Evolutionary conservation across 73 alveolate genomes (phyloP).

Genomic region (Tetrahymena elliotti): DNA sequence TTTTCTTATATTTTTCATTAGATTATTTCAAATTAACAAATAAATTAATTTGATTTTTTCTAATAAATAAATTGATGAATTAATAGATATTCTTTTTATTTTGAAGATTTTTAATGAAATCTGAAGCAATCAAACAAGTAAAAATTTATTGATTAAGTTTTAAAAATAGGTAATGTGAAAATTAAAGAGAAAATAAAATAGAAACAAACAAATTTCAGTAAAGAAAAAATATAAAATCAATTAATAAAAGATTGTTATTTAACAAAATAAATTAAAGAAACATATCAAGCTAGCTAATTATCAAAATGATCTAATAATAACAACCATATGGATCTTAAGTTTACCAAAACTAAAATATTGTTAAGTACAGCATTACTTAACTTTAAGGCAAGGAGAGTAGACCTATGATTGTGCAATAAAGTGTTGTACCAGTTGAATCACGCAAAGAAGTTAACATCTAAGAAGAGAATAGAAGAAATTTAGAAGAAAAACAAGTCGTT

Average conservation of each 20-base stretch:
- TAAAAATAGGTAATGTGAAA: neutral
- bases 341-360: neutral
- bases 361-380: neutral
- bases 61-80: neutral
- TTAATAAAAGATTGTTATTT: neutral
- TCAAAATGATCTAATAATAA: neutral
- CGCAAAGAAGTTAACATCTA: neutral
- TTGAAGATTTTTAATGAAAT: neutral
- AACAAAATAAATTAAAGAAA: neutral
- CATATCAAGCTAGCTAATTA: neutral
- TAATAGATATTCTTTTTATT: neutral
- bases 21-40: neutral
- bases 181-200: neutral
- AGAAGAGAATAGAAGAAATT: constrained; percentile 2
- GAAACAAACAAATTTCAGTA: neutral
- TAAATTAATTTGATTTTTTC: neutral
- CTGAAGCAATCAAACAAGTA: neutral
- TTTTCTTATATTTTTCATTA: neutral
- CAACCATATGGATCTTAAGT: neutral
- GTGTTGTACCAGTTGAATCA: neutral
- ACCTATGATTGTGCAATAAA: neutral
- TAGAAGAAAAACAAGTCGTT: constrained; percentile 17
- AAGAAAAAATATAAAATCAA: neutral
- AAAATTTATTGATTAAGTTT: neutral
- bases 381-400: neutral